phyloP scores from a whole-genome alignment of 805 yeast species.

The Wickerhamiella australiensis region DNA sequence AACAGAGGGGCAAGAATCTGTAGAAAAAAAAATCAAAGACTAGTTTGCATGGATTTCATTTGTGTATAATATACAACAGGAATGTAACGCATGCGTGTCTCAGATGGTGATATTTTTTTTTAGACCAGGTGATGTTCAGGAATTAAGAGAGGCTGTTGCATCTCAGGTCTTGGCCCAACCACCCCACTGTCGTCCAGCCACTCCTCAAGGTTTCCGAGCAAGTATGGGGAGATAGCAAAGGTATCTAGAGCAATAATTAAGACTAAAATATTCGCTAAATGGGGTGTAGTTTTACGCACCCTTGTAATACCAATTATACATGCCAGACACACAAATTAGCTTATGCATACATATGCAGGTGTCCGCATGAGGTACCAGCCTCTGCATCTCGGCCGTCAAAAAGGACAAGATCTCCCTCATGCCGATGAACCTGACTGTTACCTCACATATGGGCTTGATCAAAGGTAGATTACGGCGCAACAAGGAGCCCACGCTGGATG shows the following conservation, averaged over 20 bases:
- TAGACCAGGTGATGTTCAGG: background rate
- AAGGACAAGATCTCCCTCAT: background rate
- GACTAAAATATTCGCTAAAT: background rate
- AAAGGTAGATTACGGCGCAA: constrained; percentile 6
- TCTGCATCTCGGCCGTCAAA: constrained; percentile 4
- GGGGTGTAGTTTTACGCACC: background rate
- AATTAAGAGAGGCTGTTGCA: background rate
- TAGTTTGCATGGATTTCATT: background rate
- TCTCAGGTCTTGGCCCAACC: background rate
- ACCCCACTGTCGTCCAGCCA: background rate
- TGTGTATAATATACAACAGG: background rate
- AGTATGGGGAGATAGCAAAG: too few relatives aligned
- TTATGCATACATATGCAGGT: constrained; percentile 3
- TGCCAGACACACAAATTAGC: constrained; percentile 2
- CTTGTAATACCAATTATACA: background rate
- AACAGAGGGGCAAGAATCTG: too few relatives aligned
- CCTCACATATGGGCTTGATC: background rate
- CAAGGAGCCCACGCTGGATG: background rate
- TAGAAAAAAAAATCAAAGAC: too few relatives aligned
- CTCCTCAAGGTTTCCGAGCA: background rate
- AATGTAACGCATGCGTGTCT: constrained; percentile 1
- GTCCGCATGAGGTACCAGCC: constrained; percentile 9
- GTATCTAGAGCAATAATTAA: background rate
- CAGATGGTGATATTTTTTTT: background rate
- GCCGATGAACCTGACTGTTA: background rate